Evolutionary conservation across 2,329 filamentous ascomycete species (phyloP).

Genomic region (Aspergillus glaucus): DNA sequence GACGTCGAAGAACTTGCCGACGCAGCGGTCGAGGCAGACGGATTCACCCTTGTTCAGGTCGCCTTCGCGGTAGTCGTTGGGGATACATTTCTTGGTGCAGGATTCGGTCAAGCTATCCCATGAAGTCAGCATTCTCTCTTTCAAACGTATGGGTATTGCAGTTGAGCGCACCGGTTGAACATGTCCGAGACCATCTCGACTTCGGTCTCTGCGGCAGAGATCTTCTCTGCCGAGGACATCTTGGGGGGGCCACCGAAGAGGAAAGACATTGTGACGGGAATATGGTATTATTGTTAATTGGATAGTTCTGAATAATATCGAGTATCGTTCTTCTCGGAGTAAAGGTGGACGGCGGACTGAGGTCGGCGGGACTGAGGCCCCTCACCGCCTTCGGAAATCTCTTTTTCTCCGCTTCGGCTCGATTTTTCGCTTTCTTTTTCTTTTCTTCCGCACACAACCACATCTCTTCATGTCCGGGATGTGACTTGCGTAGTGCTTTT

Average conservation of each 20-base stretch:
- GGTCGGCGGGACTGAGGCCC: neutral
- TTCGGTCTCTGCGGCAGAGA: slow-evolving; percentile 91
- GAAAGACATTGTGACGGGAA: slow-evolving; percentile 57
- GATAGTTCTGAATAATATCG: neutral
- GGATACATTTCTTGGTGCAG: slow-evolving; percentile 91
- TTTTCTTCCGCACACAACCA: neutral
- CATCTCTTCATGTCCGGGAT: slow-evolving; percentile 11
- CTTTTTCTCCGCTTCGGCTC: slow-evolving; percentile 6
- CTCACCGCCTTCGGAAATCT: slow-evolving; percentile 14
- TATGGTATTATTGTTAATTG: too few species aligned
- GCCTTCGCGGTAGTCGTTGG: slow-evolving; percentile 83
- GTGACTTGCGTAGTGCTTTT: slow-evolving; percentile 14
- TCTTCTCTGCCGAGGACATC: slow-evolving; percentile 93
- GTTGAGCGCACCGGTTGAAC: slow-evolving; percentile 74
- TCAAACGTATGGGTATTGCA: neutral
- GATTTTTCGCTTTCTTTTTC: slow-evolving; percentile 6
- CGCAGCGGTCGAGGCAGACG: slow-evolving; percentile 95
- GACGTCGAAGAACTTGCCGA: slow-evolving; percentile 97
- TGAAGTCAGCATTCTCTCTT: neutral
- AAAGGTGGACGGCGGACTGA: neutral
- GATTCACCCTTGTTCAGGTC: slow-evolving; percentile 99
- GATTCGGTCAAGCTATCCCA: slow-evolving; percentile 67
- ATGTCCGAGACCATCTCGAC: slow-evolving; percentile 97
- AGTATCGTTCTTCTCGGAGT: neutral
- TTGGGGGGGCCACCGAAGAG: slow-evolving; percentile 69